Evolutionary conservation across 176 grass and related monocot genomes (phyloP), one percentile per base, ranked within the genome.

Genomic region (Juncus inflexus): DNA sequence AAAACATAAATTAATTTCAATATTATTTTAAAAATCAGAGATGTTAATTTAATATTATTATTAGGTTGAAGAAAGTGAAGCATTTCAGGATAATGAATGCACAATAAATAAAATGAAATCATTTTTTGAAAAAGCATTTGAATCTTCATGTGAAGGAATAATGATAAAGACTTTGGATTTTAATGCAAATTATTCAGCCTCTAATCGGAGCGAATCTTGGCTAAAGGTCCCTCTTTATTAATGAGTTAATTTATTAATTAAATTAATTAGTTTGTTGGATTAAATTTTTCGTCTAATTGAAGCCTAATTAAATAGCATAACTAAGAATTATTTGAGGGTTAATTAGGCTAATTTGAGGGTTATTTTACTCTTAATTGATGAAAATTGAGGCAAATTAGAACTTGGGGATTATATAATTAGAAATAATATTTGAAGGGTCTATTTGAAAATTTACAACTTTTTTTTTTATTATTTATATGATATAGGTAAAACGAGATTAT

Each of bases 111-210:
- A 75, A 65, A 82, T 92, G 80, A 89, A 78, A 56, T 73, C 67
- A 10, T 89, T 92, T 78, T 92, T 99, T 62, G 73, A 82, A 76
- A 62, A 86, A 65, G 85, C 88, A 64, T 83, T 87, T 3, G 74
- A 84, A 42, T 89, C 83, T 70, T 91, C 88, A 75, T 89, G 94
- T 80, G 94, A 92, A 78, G 94, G 88, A 67, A 97, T 91, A 64
- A 91, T 97, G 94, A 73, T 92, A 38, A 99, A 99, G 69, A 84
- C 82, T 75, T 83, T 99, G 55, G 94, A 99, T 86, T 35, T 82
- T 74, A 83, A 99, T 77, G 83, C 88, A 40, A 76, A 80, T 77
- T 99, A 99, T 78, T 89, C 80, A 77, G 88, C 94, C 43, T 92
- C 94, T 58, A 99, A 89, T 60, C 88, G 83, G 40, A 78, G 85